Evolutionary conservation across 75 land plant species (phyloP), one percentile per base, ranked within the genome.

Genomic region (Selaginella moellendorffii): DNA sequence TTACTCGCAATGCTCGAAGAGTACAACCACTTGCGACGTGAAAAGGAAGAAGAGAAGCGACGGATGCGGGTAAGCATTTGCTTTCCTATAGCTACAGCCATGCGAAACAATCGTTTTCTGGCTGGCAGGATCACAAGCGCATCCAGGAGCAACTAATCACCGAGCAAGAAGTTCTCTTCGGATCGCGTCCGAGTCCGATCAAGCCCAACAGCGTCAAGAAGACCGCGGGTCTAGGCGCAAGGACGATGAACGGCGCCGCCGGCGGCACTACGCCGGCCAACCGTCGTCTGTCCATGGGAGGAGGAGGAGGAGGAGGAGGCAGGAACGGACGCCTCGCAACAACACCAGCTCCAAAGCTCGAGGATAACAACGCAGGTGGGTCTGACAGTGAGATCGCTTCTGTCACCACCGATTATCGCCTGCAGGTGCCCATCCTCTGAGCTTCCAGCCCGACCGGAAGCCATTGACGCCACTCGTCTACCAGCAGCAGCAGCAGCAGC

Each of bases 11-110:
- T 52, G 14, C 63, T 87, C 67, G 81, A 87, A 53, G 84, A 81
- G 21, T 77, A 78, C 63, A 74, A 52, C 2, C 14, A 60, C n/a
- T 30, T 53, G 25, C 62, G 87, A 18, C 80, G 66, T 60, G 78
- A 79, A 30, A 75, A 69, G 58, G 92, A 87, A 74, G 85, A 87
- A 63, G 85, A 80, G 31, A 87, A 84, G 64, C 74, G 77, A 31
- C 72, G 80, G 60, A 71, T 72, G 31, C 61, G 88, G 74, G 92
- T 87, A 68, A 29, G 62, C 1, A 5, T n/a, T n/a, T n/a, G n/a
- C n/a, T n/a, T 36, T 5, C 46, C 5, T 36, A 36, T 14, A 36
- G 5, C 10, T 14, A 36, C 46, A 14, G 10, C 46, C 10, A 36
- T 36, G 46, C 10, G 10, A 5, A 36, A 36, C 10, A 36, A 36